Evolutionary conservation across 2,329 filamentous ascomycete genomes (phyloP).

Genomic region (Trichoderma sp.): DNA sequence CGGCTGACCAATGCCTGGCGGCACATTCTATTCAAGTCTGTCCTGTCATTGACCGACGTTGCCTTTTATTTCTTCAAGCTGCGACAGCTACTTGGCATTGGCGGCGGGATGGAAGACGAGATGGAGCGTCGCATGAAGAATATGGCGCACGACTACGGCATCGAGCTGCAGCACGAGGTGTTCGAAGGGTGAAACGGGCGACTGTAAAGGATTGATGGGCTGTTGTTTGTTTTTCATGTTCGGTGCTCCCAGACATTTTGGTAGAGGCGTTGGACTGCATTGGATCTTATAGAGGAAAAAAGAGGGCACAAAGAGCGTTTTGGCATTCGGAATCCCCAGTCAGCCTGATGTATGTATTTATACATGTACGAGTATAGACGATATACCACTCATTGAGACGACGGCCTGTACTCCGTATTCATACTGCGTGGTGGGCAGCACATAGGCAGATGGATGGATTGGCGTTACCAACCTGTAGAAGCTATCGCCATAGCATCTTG

Average conservation of each 20-base stretch:
- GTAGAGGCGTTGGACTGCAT: slow-evolving; percentile 14
- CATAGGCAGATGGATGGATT: neutral
- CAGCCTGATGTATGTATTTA: neutral
- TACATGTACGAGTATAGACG: slow-evolving; percentile 13
- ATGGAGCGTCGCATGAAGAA: slow-evolving; percentile 82
- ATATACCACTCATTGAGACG: slow-evolving; percentile 13
- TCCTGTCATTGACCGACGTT: slow-evolving; percentile 73
- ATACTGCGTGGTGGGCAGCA: neutral
- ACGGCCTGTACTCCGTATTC: neutral
- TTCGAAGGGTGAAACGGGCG: slow-evolving; percentile 67
- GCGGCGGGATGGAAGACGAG: slow-evolving; percentile 89
- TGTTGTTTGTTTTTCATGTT: neutral
- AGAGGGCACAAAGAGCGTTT: slow-evolving; percentile 5
- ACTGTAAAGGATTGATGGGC: neutral
- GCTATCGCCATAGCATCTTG: neutral
- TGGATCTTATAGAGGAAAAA: slow-evolving; percentile 7
- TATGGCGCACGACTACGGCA: slow-evolving; percentile 86
- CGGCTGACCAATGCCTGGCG: slow-evolving; percentile 67
- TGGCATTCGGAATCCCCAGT: neutral
- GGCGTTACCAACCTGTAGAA: neutral
- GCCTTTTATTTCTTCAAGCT: slow-evolving; percentile 80
- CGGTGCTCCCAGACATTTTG: neutral
- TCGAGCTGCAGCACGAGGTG: slow-evolving; percentile 82
- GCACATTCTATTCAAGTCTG: slow-evolving; percentile 77
- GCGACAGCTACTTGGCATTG: slow-evolving; percentile 70